phyloP scores from a whole-genome alignment of 768 basidiomycete genomes.

The Cystofilobasidium bisporidii region DNA sequence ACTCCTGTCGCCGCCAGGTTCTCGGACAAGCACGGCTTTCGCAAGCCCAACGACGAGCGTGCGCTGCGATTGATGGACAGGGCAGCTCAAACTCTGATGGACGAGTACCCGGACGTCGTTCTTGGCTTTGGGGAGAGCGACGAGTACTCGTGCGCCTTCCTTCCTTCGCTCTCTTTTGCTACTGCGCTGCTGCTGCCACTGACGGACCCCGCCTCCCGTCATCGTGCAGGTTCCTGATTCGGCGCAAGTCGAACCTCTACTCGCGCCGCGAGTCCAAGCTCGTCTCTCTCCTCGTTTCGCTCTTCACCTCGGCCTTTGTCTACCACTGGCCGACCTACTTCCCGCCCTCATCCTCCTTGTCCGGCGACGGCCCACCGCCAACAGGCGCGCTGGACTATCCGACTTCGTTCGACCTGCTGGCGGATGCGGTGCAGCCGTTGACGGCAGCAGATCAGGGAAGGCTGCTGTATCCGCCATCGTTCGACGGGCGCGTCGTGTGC shows the following conservation, averaged over 20 bases:
- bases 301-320: conserved; percentile 85
- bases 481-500: conserved; percentile 76
- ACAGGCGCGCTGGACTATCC: neutral
- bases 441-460: neutral
- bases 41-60: conserved; percentile 82
- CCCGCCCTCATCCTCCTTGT: conserved; percentile 45
- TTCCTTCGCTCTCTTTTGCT: too few relatives aligned
- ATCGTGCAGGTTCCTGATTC: conserved; percentile 71
- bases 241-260: conserved; percentile 63
- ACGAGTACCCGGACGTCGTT: conserved; percentile 69
- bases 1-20: conserved; percentile 49
- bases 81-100: conserved; percentile 72
- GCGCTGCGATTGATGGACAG: conserved; percentile 86
- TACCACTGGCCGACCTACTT: conserved; percentile 76
- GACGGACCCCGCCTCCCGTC: neutral
- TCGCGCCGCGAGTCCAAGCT: conserved; percentile 80
- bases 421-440: neutral
- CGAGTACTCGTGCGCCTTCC: conserved; percentile 55
- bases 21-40: conserved; percentile 68
- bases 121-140: conserved; percentile 94
- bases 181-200: neutral
- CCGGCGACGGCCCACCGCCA: conserved; percentile 33
- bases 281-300: conserved; percentile 65
- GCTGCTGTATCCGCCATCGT: conserved; percentile 74
- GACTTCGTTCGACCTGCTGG: neutral